phyloP scores from a whole-genome alignment of 805 yeast species.

The Blastobotrys chiropterorum region DNA sequence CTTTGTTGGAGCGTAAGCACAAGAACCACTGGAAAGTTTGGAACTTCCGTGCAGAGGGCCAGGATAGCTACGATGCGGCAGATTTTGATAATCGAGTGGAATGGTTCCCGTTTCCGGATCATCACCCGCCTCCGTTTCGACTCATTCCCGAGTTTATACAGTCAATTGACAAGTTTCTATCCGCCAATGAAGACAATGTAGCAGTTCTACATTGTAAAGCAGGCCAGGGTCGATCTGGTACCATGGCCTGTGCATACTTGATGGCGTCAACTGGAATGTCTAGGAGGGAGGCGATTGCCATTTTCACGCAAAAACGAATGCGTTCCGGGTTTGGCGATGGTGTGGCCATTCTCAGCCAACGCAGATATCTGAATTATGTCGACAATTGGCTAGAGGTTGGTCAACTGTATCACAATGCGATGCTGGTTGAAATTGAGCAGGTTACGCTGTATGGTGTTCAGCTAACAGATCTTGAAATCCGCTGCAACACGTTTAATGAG shows the following conservation, averaged over 20 bases:
- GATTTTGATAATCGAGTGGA: conserved; percentile 32
- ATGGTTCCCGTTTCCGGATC: conserved; percentile 65
- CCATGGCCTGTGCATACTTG: conserved; percentile 63
- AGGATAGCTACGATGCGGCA: conserved; percentile 34
- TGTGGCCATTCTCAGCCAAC: conserved; percentile 65
- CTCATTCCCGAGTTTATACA: conserved; percentile 40
- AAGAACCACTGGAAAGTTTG: conserved; percentile 62
- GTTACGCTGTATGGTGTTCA: conserved; percentile 15
- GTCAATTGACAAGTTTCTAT: conserved; percentile 42
- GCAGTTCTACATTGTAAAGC: conserved; percentile 81
- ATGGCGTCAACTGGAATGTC: conserved; percentile 42
- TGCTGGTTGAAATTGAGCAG: conserved; percentile 17
- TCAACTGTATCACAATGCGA: conserved; percentile 13
- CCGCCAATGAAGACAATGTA: conserved; percentile 33
- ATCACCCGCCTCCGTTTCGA: conserved; percentile 62
- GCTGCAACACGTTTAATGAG: conserved; percentile 14
- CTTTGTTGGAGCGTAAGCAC: conserved; percentile 42
- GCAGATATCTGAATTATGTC: conserved; percentile 58
- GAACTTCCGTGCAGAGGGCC: conserved; percentile 61
- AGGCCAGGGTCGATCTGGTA: conserved; percentile 90
- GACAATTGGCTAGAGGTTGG: conserved; percentile 28
- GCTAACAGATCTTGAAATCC: conserved; percentile 20
- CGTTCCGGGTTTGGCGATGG: conserved; percentile 52
- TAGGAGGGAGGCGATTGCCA: conserved; percentile 41
- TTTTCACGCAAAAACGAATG: conserved; percentile 57